Conservation (phyloP, 495 filamentous ascomycete genomes). For the Lophiostoma macrostomum region DNA sequence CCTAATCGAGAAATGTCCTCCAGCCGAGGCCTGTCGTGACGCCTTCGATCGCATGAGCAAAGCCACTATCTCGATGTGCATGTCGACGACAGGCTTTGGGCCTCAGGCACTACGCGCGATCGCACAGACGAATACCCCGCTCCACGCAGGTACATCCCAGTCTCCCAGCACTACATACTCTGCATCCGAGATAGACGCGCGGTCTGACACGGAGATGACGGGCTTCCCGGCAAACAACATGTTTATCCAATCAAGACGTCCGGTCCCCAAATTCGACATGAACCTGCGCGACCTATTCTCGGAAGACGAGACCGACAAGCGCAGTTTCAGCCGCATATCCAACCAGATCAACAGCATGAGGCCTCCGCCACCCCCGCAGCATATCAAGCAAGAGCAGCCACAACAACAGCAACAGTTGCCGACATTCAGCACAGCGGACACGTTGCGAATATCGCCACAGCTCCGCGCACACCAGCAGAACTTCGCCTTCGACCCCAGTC, state of each 20-base stretch:
- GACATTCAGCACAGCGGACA: constrained; percentile 9
- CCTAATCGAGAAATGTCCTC: constrained; percentile 73
- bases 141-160: constrained; percentile 17
- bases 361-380: constrained; percentile 37
- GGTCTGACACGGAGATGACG: constrained; percentile 19
- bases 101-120: constrained; percentile 39
- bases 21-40: constrained; percentile 81
- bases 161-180: constrained; percentile 17
- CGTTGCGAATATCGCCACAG: constrained; percentile 19
- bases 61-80: constrained; percentile 88
- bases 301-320: constrained; percentile 37
- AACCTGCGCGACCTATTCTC: constrained; percentile 58
- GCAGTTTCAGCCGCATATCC: constrained; percentile 28
- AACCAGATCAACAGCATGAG: constrained; percentile 42
- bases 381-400: constrained; percentile 26
- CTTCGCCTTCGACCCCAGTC: constrained; percentile 35
- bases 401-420: constrained; percentile 21
- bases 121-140: not conserved
- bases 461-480: constrained; percentile 2
- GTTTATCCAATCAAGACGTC: constrained; percentile 41
- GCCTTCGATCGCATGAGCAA: constrained; percentile 95
- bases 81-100: constrained; percentile 78
- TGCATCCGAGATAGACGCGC: constrained; percentile 13
- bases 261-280: constrained; percentile 61
- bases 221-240: constrained; percentile 20